Conservation (phyloP, 345 rosid genomes). For the Camelina neglecta region DNA sequence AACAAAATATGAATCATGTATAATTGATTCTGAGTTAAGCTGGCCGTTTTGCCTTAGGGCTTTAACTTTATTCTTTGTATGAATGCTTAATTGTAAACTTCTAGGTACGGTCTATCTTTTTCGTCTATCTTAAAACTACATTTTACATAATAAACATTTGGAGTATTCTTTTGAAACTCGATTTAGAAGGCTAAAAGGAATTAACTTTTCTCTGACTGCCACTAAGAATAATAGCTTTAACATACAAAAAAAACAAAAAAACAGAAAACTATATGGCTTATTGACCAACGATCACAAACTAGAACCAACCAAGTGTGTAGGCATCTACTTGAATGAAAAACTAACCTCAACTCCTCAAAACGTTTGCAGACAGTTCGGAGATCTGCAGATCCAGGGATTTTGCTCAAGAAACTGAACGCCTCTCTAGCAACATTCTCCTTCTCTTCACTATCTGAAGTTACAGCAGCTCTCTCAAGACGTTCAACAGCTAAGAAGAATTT, state of each 20-base stretch:
- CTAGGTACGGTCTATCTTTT: not conserved
- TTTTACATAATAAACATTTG: not conserved
- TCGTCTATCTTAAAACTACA: not conserved
- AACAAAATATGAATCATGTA: constrained; percentile 16
- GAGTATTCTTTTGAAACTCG: constrained; percentile 7
- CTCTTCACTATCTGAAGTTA: constrained; percentile 64
- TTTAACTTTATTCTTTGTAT: not conserved
- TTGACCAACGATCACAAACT: constrained; percentile 2
- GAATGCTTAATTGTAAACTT: constrained; percentile 20
- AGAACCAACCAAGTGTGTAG: constrained; percentile 24
- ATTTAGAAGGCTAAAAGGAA: constrained; percentile 15
- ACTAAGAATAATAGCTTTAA: constrained; percentile 28
- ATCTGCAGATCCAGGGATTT: constrained; percentile 95
- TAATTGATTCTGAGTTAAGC: constrained; percentile 3
- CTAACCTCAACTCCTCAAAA: constrained; percentile 92
- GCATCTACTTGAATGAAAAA: constrained; percentile 41
- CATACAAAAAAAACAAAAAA: constrained; percentile 15
- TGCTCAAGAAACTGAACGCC: constrained; percentile 82
- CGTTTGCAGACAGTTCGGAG: constrained; percentile 92
- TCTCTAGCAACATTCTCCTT: constrained; percentile 89
- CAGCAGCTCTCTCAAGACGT: constrained; percentile 88
- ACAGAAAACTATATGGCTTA: not conserved
- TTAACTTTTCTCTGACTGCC: constrained; percentile 1
- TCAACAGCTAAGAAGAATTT: constrained; percentile 98
- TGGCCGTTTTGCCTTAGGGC: not conserved